Conservation (phyloP, 2,329 filamentous ascomycete genomes). For the Ceratocystis alfenasii region DNA sequence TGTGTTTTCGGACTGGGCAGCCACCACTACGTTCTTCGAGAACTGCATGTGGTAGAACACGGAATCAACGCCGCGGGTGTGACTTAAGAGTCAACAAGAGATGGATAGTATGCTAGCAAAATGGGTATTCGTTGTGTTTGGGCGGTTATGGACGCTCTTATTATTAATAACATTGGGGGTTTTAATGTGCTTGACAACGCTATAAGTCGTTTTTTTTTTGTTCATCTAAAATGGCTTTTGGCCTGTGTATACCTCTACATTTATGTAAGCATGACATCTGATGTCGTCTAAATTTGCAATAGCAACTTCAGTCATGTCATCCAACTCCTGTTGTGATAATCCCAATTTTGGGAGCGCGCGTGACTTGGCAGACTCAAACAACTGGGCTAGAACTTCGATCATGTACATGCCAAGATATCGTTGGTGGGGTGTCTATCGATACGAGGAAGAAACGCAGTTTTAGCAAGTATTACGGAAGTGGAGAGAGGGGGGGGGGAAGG, state of each 20-base stretch:
- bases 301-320: conserved; percentile 27
- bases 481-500: no score
- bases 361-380: conserved; percentile 33
- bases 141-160: no score
- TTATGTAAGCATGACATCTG: conserved; percentile 34
- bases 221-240: conserved; percentile 30
- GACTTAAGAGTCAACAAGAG: no score
- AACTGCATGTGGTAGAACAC: conserved; percentile 44
- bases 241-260: conserved; percentile 34
- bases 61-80: no score
- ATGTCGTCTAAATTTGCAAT: conserved; percentile 30
- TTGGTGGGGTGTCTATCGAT: conserved; percentile 23
- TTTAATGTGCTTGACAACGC: no score
- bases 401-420: conserved; percentile 36
- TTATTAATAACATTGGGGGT: no score
- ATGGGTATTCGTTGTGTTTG: no score
- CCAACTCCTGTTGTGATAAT: conserved; percentile 26
- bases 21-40: conserved; percentile 57
- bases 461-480: not conserved
- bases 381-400: conserved; percentile 33
- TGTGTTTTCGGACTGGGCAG: conserved; percentile 59
- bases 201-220: no score
- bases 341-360: conserved; percentile 33
- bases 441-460: not conserved
- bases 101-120: no score